Conservation (phyloP, 805 yeast species). For the Metschnikowia proteae region DNA sequence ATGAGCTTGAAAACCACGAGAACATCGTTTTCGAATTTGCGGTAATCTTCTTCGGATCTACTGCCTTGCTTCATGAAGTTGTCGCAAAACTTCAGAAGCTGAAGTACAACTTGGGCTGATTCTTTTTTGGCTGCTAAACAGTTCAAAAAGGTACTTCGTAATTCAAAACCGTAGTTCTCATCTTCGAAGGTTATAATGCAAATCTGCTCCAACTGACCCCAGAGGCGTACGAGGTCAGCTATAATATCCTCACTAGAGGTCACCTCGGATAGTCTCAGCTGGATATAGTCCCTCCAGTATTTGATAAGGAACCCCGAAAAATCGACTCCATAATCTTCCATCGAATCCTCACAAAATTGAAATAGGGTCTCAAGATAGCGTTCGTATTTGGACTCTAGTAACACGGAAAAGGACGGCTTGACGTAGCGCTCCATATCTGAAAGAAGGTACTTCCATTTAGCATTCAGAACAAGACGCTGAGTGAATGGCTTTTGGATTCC, state of each 20-base stretch:
- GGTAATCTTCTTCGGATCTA: constrained; percentile 13
- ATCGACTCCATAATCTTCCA: constrained; percentile 20
- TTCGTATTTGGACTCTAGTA: constrained; percentile 12
- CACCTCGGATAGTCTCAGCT: background rate
- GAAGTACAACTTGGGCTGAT: constrained; percentile 19
- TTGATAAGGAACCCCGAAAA: constrained; percentile 19
- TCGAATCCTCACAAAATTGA: constrained; percentile 18
- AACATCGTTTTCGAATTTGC: constrained; percentile 19
- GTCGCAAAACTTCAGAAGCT: constrained; percentile 33
- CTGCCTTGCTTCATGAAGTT: constrained; percentile 21
- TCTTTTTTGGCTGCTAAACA: constrained; percentile 11
- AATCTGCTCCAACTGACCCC: constrained; percentile 13
- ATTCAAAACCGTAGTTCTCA: constrained; percentile 28
- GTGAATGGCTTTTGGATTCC: constrained; percentile 16
- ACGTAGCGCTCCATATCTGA: constrained; percentile 22
- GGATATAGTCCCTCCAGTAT: constrained; percentile 25
- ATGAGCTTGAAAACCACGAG: constrained; percentile 30
- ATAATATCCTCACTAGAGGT: constrained; percentile 6
- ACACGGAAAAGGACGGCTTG: constrained; percentile 18
- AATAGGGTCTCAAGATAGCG: constrained; percentile 4
- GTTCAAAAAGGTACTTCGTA: constrained; percentile 28
- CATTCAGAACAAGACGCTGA: constrained; percentile 17
- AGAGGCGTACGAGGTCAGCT: constrained; percentile 14
- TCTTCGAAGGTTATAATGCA: constrained; percentile 7
- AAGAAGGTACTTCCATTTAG: constrained; percentile 32